Percentiles rank a stretch among this genome's conserved stretches.
These are phyloP conservation scores for Tillandsia leiboldiana DNA, from an alignment of 176 grass and related monocot species.

Conservation along the genomic window DNA sequence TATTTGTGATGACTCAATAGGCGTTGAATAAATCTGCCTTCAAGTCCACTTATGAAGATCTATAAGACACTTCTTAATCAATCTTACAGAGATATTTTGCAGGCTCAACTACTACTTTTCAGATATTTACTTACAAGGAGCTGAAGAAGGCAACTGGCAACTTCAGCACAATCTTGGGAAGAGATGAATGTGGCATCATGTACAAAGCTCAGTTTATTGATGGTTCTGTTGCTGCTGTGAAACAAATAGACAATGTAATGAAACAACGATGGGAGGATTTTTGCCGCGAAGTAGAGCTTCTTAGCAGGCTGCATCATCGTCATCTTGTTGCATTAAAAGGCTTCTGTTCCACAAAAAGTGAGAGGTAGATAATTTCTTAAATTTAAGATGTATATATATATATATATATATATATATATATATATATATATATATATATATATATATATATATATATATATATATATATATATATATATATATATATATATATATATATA, in stretches of 20 bases:
- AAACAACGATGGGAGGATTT: conserved; percentile 56
- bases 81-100: conserved; percentile 33
- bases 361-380: conserved; percentile 37
- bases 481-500: too few relatives aligned
- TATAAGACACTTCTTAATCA: conserved; percentile 3
- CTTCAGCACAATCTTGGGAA: conserved; percentile 45
- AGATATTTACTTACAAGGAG: conserved; percentile 59
- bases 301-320: conserved; percentile 76
- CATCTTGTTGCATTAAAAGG: conserved; percentile 86
- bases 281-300: conserved; percentile 79
- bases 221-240: conserved; percentile 57
- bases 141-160: conserved; percentile 73
- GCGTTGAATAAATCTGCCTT: not conserved
- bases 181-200: conserved; percentile 38
- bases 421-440: too few relatives aligned
- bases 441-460: too few relatives aligned
- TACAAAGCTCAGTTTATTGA: conserved; percentile 74
- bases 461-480: too few relatives aligned
- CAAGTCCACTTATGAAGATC: not conserved
- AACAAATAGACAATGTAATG: conserved; percentile 31
- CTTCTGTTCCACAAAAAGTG: conserved; percentile 55
- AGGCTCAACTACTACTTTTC: conserved; percentile 52
- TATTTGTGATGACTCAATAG: not conserved
- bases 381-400: not conserved
- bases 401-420: too few relatives aligned